Conservation (phyloP, 2,329 filamentous ascomycete species). For the Allantophomopsis cytisporea region DNA sequence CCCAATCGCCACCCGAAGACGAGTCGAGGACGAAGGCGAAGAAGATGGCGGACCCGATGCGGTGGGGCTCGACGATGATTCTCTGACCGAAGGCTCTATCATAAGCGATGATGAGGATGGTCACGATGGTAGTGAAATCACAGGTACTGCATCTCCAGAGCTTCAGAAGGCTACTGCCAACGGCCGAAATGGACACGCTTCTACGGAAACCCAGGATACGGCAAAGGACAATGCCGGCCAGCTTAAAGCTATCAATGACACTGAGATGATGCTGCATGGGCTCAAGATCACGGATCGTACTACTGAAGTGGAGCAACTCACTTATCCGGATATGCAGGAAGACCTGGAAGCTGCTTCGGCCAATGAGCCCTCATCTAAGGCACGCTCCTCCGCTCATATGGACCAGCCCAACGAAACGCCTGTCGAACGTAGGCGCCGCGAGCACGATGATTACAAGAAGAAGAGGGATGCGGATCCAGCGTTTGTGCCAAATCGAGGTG, state of each 20-base stretch:
- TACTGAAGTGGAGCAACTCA: conserved; percentile 10
- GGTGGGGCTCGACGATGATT: conserved; percentile 50
- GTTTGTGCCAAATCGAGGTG: conserved; percentile 86
- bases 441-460: conserved; percentile 84
- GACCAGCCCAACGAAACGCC: conserved; percentile 38
- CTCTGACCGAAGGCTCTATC: conserved; percentile 49
- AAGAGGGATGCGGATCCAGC: conserved; percentile 80
- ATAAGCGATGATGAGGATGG: conserved; percentile 46
- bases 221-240: conserved; percentile 19
- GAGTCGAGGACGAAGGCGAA: conserved; percentile 57
- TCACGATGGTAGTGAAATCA: conserved; percentile 48
- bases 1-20: conserved; percentile 52
- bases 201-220: conserved; percentile 10
- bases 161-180: conserved; percentile 18
- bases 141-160: conserved; percentile 27
- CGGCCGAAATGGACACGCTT: conserved; percentile 16
- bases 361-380: conserved; percentile 11
- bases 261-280: conserved; percentile 44
- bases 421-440: conserved; percentile 61
- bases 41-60: conserved; percentile 45
- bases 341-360: neutral
- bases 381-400: conserved; percentile 22
- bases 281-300: conserved; percentile 15
- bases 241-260: conserved; percentile 26
- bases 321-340: conserved; percentile 18